These are phyloP conservation scores for Gossypium mustelinum DNA, from an alignment of 345 rosid genomes.

Conservation along the genomic window DNA sequence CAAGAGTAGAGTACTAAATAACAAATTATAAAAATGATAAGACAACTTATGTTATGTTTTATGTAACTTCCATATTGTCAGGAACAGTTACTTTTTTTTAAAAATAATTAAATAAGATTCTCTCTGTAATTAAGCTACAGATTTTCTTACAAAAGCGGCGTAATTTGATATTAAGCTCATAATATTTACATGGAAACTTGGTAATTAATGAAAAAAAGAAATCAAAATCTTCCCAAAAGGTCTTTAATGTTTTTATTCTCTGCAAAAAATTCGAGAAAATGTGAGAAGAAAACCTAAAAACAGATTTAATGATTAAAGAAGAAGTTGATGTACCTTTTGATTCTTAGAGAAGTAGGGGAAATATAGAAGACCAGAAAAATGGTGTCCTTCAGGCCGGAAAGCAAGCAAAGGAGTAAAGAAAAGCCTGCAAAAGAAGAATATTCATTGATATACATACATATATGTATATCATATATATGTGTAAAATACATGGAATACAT, in stretches of 20 bases:
- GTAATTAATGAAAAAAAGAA: background rate
- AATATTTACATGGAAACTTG: background rate
- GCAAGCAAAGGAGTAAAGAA: background rate
- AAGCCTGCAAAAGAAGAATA: conserved; percentile 10
- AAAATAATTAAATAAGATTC: background rate
- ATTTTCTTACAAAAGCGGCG: background rate
- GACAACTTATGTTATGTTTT: background rate
- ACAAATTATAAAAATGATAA: background rate
- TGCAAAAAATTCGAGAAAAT: background rate
- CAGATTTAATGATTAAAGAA: background rate
- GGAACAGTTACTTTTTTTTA: background rate
- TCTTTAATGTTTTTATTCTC: background rate
- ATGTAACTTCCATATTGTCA: conserved; percentile 27
- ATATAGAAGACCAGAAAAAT: background rate
- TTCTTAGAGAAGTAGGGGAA: background rate
- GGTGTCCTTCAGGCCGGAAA: background rate
- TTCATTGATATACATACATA: background rate
- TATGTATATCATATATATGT: background rate
- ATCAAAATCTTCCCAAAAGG: background rate
- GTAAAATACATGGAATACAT: conserved; percentile 18
- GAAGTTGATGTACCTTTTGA: background rate
- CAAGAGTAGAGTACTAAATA: background rate
- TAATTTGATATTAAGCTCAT: background rate
- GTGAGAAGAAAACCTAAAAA: background rate
- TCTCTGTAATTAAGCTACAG: background rate